These are phyloP conservation scores for Lichtheimia ramosa DNA, from an alignment of 371 early-diverging fungal species.

Conservation along the genomic window DNA sequence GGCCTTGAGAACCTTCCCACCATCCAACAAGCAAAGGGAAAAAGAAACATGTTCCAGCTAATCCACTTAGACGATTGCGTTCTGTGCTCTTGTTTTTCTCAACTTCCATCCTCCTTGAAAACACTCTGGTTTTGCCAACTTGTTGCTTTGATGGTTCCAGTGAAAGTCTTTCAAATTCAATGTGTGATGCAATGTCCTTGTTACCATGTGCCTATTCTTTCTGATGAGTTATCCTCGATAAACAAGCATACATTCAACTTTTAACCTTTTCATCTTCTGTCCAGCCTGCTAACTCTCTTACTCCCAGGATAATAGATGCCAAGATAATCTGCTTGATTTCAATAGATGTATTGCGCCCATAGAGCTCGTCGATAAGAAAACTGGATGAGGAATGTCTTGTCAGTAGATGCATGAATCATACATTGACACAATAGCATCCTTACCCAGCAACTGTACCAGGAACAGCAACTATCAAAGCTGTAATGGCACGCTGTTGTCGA, in stretches of 20 bases:
- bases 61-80: slow-evolving; percentile 33
- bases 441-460: slow-evolving; percentile 33
- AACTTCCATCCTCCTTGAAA: slow-evolving; percentile 33
- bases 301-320: slow-evolving; percentile 29
- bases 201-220: neutral
- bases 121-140: slow-evolving; percentile 29
- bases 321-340: slow-evolving; percentile 31
- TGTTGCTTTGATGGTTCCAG: neutral
- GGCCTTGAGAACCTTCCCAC: slow-evolving; percentile 49
- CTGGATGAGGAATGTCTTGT: slow-evolving; percentile 9
- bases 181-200: too few species aligned
- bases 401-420: neutral
- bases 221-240: neutral
- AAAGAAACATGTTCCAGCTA: slow-evolving; percentile 42
- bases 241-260: neutral
- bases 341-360: slow-evolving; percentile 36
- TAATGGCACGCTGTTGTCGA: slow-evolving; percentile 27
- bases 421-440: neutral
- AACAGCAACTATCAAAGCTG: slow-evolving; percentile 33
- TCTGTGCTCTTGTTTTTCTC: slow-evolving; percentile 18
- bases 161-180: slow-evolving; percentile 2
- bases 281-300: slow-evolving; percentile 39
- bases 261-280: neutral
- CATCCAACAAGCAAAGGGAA: slow-evolving; percentile 49
- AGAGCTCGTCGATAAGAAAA: slow-evolving; percentile 39